Percentiles rank a stretch among this genome's conserved stretches.
Conservation (phyloP, 2,329 filamentous ascomycete species). For the Diaporthe longicolla region DNA sequence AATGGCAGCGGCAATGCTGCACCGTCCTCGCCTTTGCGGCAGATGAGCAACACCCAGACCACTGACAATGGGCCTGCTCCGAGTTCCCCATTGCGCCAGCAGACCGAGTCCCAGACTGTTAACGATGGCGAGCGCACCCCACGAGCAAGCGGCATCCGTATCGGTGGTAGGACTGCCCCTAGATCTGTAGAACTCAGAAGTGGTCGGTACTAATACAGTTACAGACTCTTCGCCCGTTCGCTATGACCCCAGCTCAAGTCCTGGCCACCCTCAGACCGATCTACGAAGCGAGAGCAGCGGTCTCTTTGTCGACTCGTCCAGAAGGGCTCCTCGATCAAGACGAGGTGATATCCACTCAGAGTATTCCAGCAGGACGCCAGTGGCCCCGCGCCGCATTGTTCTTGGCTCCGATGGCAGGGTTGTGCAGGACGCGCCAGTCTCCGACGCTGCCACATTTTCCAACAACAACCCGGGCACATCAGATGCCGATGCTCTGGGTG, state of each 20-base stretch:
- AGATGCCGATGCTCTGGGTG: constrained; percentile 89
- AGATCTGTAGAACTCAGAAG: neutral
- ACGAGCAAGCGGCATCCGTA: constrained; percentile 71
- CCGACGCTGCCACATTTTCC: constrained; percentile 72
- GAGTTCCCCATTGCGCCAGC: constrained; percentile 73
- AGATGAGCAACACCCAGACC: constrained; percentile 71
- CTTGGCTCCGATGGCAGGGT: constrained; percentile 72
- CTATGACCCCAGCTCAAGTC: constrained; percentile 92
- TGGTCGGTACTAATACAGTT: constrained; percentile 35
- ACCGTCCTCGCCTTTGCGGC: constrained; percentile 67
- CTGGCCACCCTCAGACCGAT: constrained; percentile 79
- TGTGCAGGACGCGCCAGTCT: constrained; percentile 66
- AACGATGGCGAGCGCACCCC: constrained; percentile 78
- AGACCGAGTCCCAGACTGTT: constrained; percentile 69
- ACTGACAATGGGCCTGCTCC: constrained; percentile 59
- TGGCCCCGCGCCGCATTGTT: constrained; percentile 67
- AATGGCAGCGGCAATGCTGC: constrained; percentile 53
- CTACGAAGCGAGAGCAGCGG: constrained; percentile 87
- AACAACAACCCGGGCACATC: constrained; percentile 86
- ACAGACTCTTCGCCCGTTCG: constrained; percentile 92
- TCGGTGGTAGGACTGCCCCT: constrained; percentile 70
- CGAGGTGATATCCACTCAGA: constrained; percentile 92
- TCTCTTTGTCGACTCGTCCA: constrained; percentile 79
- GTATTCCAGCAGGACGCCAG: constrained; percentile 70
- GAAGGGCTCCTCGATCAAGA: constrained; percentile 60